Evolutionary conservation across 1,139 yeast genomes (phyloP), one percentile per base, ranked within the genome.

Genomic region (Suhomyces ambrosiae): DNA sequence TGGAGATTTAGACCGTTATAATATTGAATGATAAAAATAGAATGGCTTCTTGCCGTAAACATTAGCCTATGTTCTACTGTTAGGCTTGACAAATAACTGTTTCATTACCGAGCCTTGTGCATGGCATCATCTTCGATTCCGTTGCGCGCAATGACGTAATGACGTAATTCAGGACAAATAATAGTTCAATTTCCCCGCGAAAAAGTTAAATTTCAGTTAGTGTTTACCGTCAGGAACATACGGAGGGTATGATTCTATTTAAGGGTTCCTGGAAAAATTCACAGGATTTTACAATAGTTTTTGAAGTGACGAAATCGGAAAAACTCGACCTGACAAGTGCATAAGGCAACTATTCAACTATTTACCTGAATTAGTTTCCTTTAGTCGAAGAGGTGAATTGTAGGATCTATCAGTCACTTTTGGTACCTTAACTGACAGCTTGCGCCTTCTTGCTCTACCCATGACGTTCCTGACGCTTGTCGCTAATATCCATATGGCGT

Each of bases 181-280:
- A 24, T 24, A 24, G 14, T 11, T 24, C 27, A 11, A n/a, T 12
- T 23, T 5, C 27, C 27, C 27, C 27, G 15, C 27, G 27, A 24
- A 10, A n/a, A 6, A 7, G 11, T 10, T 12, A 5, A 23, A 24
- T 24, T 24, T 24, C 27, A 24, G n/a, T n/a, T n/a, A n/a, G n/a
- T 24, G 15, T 12, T 24, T n/a, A 24, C 15, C 12, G n/a, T n/a
- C n/a, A n/a, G n/a, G n/a, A n/a, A n/a, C n/a, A n/a, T n/a, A n/a
- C n/a, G n/a, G n/a, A n/a, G n/a, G n/a, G n/a, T n/a, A 24, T 24
- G 15, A 24, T 24, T 24, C 27, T n/a, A 24, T 24, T 24, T 24
- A 10, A 12, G 15, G 15, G n/a, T n/a, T 6, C 5, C 11, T 10
- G n/a, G 11, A 23, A 23, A 23, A n/a, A n/a, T n/a, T n/a, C n/a